Percentiles rank a stretch among this genome's conserved stretches.
phyloP scores from a whole-genome alignment of 345 rosid species.

The Lumnitzera racemosa region DNA sequence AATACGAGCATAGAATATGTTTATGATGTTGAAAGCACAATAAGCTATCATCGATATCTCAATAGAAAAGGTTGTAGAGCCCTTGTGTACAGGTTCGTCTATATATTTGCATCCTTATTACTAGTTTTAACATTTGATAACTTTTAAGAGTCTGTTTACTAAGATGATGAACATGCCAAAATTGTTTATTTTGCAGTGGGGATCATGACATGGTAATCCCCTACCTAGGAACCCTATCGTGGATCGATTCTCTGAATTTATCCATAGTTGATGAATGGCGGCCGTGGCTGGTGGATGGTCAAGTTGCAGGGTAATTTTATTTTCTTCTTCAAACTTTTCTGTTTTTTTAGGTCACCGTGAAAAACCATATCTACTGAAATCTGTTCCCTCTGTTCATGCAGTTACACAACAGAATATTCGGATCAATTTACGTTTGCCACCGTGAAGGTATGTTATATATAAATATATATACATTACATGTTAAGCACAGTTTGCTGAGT shows the following conservation, averaged over 20 bases:
- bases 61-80: conserved; percentile 15
- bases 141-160: too few relatives aligned
- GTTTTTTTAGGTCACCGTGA: not conserved
- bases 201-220: conserved; percentile 20
- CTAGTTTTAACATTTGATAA: not conserved
- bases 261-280: conserved; percentile 14
- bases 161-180: not conserved
- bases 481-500: not conserved
- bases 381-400: not conserved
- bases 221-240: conserved; percentile 17
- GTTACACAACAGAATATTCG: conserved; percentile 7
- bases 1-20: conserved; percentile 18
- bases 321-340: not conserved
- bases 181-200: conserved; percentile 9
- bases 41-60: conserved; percentile 14
- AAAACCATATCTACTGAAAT: not conserved
- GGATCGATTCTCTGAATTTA: conserved; percentile 21
- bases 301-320: conserved; percentile 18
- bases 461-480: too few relatives aligned
- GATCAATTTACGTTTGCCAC: conserved; percentile 23
- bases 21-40: conserved; percentile 1
- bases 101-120: not conserved
- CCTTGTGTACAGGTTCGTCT: conserved; percentile 21
- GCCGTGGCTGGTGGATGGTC: conserved; percentile 24
- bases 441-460: conserved; percentile 11